Conservation (phyloP, 345 rosid genomes). For the Dipteronia dyeriana region DNA sequence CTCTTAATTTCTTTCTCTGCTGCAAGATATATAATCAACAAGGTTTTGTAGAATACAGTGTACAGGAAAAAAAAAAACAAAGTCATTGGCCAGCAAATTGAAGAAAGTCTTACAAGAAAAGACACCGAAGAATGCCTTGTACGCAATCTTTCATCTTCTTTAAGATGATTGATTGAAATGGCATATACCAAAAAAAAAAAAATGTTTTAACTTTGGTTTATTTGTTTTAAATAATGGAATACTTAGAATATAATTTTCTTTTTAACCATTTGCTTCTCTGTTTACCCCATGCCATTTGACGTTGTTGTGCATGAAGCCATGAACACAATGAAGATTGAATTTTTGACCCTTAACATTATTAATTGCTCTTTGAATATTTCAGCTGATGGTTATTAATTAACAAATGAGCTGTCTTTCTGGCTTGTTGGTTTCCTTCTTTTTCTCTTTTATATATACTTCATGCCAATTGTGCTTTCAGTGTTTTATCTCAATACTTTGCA, state of each 20-base stretch:
- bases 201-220: not conserved
- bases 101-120: not conserved
- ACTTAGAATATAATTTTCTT: not conserved
- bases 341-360: not conserved
- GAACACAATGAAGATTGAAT: not conserved
- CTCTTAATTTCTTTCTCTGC: not conserved
- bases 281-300: not conserved
- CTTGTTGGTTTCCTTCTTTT: not conserved
- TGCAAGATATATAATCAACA: not conserved
- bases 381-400: not conserved
- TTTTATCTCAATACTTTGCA: not conserved
- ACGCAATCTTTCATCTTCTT: not conserved
- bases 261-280: not conserved
- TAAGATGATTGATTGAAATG: not conserved
- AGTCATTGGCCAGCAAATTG: not conserved
- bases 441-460: not conserved
- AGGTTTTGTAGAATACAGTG: not conserved
- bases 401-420: not conserved
- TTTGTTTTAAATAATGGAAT: not conserved
- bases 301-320: not conserved
- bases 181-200: not conserved
- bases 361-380: not conserved
- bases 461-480: conserved; percentile 7
- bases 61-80: not conserved
- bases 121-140: not conserved